These are phyloP conservation scores for Globisporangium parvum DNA, from an alignment of 352 stramenopile genomes.

Conservation along the genomic window DNA sequence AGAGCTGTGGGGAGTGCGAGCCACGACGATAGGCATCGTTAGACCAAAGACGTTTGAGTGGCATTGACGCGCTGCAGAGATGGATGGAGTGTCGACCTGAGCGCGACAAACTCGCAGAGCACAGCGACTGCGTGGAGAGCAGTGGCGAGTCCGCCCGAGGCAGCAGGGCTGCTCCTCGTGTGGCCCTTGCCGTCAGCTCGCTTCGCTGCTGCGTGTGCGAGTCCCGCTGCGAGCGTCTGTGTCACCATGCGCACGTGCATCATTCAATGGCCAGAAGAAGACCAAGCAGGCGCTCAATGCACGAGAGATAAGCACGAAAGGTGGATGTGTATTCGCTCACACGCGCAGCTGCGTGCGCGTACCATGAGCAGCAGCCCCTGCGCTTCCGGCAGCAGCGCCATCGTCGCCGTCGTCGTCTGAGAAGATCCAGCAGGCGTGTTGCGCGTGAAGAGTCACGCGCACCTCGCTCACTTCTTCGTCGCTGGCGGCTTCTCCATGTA, in stretches of 20 bases:
- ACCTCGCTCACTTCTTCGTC: neutral
- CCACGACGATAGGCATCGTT: neutral
- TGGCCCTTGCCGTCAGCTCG: neutral
- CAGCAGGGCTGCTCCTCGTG: neutral
- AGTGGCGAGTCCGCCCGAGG: neutral
- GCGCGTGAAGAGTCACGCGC: neutral
- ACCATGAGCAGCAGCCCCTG: constrained; percentile 15
- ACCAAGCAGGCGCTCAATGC: neutral
- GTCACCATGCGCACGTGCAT: too few species aligned
- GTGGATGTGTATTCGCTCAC: neutral
- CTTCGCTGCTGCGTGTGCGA: neutral
- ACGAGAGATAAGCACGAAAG: neutral
- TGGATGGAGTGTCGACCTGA: constrained; percentile 9
- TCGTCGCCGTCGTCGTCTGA: neutral
- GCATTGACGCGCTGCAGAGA: too few species aligned
- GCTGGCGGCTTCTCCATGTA: constrained; percentile 40
- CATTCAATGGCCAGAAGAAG: too few species aligned
- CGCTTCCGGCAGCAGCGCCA: constrained; percentile 7
- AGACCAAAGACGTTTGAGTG: too few species aligned
- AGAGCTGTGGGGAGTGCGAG: constrained; percentile 1
- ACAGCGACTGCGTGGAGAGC: neutral
- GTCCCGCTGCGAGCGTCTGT: neutral
- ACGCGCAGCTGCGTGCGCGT: neutral
- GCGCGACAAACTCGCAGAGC: constrained; percentile 12
- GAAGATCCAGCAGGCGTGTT: neutral